phyloP scores from a whole-genome alignment of 2,329 filamentous ascomycete species.

The Aspergillus luchuensis region DNA sequence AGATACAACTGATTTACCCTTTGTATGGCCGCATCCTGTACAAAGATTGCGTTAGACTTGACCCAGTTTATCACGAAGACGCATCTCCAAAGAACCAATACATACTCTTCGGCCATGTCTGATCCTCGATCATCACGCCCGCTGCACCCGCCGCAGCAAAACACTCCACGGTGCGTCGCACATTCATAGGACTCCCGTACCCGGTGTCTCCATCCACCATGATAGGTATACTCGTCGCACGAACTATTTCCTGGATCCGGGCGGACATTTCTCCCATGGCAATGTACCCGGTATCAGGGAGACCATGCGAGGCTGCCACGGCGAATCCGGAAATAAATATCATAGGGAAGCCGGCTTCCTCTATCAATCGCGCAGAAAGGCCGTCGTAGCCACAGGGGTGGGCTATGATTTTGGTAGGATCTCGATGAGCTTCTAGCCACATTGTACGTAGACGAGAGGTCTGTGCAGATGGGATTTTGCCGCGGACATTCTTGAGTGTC shows the following conservation, averaged over 20 bases:
- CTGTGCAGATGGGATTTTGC: conserved; percentile 42
- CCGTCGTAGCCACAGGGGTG: conserved; percentile 49
- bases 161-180: conserved; percentile 48
- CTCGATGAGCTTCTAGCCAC: conserved; percentile 40
- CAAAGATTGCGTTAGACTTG: neutral
- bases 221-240: conserved; percentile 44
- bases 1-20: conserved; percentile 51
- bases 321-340: conserved; percentile 50
- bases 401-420: conserved; percentile 49
- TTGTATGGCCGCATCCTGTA: conserved; percentile 51
- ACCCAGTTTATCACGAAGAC: neutral
- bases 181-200: conserved; percentile 53
- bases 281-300: conserved; percentile 55
- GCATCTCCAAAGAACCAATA: neutral
- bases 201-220: conserved; percentile 53
- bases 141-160: conserved; percentile 46
- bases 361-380: conserved; percentile 47
- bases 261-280: conserved; percentile 51
- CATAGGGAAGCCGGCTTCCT: conserved; percentile 52
- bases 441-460: conserved; percentile 35
- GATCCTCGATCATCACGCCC: conserved; percentile 50
- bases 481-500: conserved; percentile 36
- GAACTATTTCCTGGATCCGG: conserved; percentile 48
- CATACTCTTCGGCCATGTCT: conserved; percentile 53
- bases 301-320: conserved; percentile 43